phyloP scores from a whole-genome alignment of 805 yeast genomes.

The Zygoascus bituminiphila region DNA sequence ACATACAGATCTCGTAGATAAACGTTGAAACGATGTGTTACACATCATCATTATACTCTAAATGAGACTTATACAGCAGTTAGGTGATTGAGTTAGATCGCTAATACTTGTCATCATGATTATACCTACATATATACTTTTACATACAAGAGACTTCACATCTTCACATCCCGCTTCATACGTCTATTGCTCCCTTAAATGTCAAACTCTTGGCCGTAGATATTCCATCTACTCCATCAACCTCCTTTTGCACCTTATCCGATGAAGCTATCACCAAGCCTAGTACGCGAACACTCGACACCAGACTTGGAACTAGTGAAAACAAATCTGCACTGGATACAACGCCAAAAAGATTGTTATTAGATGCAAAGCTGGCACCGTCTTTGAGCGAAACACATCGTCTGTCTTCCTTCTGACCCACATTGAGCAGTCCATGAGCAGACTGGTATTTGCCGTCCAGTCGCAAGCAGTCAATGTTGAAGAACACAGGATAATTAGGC shows the following conservation, averaged over 20 bases:
- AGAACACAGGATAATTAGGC: slow-evolving; percentile 92
- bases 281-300: slow-evolving; percentile 64
- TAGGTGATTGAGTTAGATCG: no score
- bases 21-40: not conserved
- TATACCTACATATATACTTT: slow-evolving; percentile 2
- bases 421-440: slow-evolving; percentile 25
- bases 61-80: no score
- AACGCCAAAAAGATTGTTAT: slow-evolving; percentile 79
- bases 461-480: slow-evolving; percentile 48
- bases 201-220: slow-evolving; percentile 55
- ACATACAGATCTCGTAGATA: not conserved
- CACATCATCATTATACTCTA: not conserved
- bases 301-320: slow-evolving; percentile 63
- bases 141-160: not conserved
- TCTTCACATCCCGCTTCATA: slow-evolving; percentile 21
- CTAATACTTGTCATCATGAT: no score
- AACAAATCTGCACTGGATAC: slow-evolving; percentile 67
- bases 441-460: slow-evolving; percentile 16
- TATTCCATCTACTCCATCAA: slow-evolving; percentile 51
- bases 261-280: slow-evolving; percentile 65
- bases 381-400: slow-evolving; percentile 60
- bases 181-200: slow-evolving; percentile 54
- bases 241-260: slow-evolving; percentile 8
- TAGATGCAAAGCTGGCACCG: slow-evolving; percentile 70
- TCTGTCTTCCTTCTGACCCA: slow-evolving; percentile 23